These are phyloP conservation scores for Fistulifera pelliculosa DNA, from an alignment of 108 stramenopile genomes.

Conservation along the genomic window DNA sequence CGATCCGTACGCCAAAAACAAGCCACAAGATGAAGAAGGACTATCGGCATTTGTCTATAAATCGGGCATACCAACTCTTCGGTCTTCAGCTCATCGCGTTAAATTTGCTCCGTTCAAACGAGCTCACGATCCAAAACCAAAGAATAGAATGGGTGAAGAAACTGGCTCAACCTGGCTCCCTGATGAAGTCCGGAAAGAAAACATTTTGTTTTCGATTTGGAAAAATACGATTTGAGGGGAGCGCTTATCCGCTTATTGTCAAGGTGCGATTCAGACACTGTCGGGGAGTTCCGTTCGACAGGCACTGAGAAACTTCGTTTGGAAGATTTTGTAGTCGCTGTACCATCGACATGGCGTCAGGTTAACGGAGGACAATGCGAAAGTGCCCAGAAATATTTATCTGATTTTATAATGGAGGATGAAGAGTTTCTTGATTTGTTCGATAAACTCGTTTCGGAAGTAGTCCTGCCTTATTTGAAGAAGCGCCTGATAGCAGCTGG, in stretches of 20 bases:
- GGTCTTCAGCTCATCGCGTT: conserved; percentile 77
- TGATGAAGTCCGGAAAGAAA: conserved; percentile 28
- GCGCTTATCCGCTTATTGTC: conserved; percentile 38
- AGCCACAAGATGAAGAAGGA: not conserved
- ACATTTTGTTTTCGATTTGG: conserved; percentile 35
- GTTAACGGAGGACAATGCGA: conserved; percentile 61
- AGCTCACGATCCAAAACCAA: conserved; percentile 57
- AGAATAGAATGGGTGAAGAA: conserved; percentile 32
- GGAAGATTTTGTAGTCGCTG: conserved; percentile 66
- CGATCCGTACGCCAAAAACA: not conserved
- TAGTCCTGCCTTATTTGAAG: conserved; percentile 60
- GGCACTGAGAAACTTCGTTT: conserved; percentile 17
- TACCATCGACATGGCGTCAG: conserved; percentile 39
- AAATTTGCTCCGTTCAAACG: conserved; percentile 56
- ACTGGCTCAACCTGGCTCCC: conserved; percentile 63
- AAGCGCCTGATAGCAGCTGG: conserved; percentile 27
- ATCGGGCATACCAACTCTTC: conserved; percentile 70
- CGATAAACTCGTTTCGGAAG: conserved; percentile 56
- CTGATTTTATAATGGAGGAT: conserved; percentile 45
- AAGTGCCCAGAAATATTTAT: conserved; percentile 67
- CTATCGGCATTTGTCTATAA: conserved; percentile 32
- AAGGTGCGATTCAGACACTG: conserved; percentile 41
- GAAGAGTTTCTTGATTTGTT: conserved; percentile 53
- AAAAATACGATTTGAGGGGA: conserved; percentile 37
- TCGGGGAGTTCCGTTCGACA: conserved; percentile 29